Conservation (phyloP, 208 protist species). For the Crithidia sp. region DNA sequence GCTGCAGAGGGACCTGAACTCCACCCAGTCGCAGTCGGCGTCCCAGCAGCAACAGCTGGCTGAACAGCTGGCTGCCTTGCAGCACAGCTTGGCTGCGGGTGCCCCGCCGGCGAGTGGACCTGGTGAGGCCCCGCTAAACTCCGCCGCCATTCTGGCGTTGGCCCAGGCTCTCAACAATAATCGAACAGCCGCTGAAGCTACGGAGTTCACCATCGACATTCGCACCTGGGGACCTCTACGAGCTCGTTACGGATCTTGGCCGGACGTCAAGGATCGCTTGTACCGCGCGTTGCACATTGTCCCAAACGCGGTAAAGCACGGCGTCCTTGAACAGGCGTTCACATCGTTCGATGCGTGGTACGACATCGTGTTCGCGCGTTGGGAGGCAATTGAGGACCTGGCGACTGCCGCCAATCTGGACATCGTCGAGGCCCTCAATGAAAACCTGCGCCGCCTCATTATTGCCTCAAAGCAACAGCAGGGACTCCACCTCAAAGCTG, state of each 20-base stretch:
- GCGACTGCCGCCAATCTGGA: background rate
- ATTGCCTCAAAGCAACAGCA: background rate
- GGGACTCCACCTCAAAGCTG: background rate
- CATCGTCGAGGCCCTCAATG: background rate
- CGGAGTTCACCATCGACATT: background rate
- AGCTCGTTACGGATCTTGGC: background rate
- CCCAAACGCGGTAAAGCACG: background rate
- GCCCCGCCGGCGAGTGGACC: background rate
- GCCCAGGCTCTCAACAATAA: background rate
- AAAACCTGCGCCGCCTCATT: background rate
- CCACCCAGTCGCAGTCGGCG: background rate
- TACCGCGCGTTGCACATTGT: background rate
- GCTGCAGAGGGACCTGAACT: background rate
- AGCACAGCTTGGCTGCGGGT: background rate
- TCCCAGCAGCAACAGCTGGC: background rate
- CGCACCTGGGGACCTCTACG: background rate
- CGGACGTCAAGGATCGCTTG: background rate
- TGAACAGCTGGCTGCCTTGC: background rate
- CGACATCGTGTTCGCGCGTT: background rate
- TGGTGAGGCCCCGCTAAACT: background rate
- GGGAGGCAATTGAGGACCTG: background rate
- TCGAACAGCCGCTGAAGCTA: background rate
- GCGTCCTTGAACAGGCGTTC: background rate
- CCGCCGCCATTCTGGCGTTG: background rate
- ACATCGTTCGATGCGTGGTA: background rate